Evolutionary conservation across 2,329 filamentous ascomycete species (phyloP).

Genomic region (Pezicula neosporulosa): DNA sequence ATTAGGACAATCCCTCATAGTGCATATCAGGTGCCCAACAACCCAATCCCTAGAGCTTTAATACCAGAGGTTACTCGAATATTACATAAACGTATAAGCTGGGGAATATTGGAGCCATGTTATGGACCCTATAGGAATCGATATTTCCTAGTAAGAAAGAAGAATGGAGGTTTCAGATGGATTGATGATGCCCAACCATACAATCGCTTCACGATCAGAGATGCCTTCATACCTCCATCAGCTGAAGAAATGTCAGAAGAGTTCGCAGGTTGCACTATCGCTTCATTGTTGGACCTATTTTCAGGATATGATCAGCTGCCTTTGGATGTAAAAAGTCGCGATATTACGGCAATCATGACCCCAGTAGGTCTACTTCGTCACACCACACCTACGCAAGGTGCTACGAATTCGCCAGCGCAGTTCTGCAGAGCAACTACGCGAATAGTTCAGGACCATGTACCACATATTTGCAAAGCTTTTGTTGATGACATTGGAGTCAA

Average conservation of each 20-base stretch:
- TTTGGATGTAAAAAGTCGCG: no score
- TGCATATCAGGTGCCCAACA: not conserved
- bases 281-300: not conserved
- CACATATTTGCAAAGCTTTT: not conserved
- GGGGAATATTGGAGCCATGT: not conserved
- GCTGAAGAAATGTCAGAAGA: slow-evolving; percentile 1
- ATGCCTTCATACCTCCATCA: not conserved
- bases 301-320: slow-evolving; percentile 2
- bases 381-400: not conserved
- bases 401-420: not conserved
- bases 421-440: not conserved
- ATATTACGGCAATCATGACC: not conserved
- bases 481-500: slow-evolving; percentile 1
- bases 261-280: not conserved
- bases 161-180: not conserved
- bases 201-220: not conserved
- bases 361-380: not conserved
- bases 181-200: not conserved
- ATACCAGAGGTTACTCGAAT: no score
- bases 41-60: no score
- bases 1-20: not conserved
- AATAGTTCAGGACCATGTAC: not conserved
- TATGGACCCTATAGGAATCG: not conserved
- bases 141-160: not conserved
- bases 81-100: no score